Percentiles rank a stretch among this genome's conserved stretches.
These are phyloP conservation scores for Dichomitus squalens DNA, from an alignment of 1,284 basidiomycete species.

Conservation along the genomic window DNA sequence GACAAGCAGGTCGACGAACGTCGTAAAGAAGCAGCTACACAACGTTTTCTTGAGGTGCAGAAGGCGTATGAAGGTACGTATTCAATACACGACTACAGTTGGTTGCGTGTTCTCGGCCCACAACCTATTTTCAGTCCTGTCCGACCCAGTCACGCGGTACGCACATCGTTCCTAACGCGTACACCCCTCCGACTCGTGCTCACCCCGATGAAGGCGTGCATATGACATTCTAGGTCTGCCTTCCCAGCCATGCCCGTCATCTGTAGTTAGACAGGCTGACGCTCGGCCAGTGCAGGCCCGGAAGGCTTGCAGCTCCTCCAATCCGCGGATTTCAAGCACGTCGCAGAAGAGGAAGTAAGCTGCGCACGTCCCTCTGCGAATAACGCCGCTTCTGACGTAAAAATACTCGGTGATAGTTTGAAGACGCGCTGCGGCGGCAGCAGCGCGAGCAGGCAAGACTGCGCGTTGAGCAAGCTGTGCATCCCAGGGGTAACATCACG, in stretches of 20 bases:
- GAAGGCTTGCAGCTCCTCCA: constrained; percentile 25
- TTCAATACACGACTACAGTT: constrained; percentile 5
- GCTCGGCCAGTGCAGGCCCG: constrained; percentile 23
- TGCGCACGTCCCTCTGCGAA: not conserved
- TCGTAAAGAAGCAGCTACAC: constrained; percentile 60
- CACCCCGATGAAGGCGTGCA: constrained; percentile 44
- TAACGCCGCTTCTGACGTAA: constrained; percentile 17
- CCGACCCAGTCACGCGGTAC: constrained; percentile 73
- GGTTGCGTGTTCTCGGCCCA: not conserved
- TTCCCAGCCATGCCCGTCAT: constrained; percentile 1
- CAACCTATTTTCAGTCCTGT: constrained; percentile 53
- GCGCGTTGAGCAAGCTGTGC: constrained; percentile 28
- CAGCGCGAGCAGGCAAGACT: constrained; percentile 34
- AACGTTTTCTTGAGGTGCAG: constrained; percentile 74
- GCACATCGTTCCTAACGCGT: constrained; percentile 18
- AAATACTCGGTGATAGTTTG: constrained; percentile 19
- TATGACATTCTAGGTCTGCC: constrained; percentile 73
- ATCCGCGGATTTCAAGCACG: constrained; percentile 21
- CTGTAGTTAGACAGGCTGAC: constrained; percentile 3
- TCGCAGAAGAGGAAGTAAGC: constrained; percentile 26
- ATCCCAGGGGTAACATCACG: constrained; percentile 28
- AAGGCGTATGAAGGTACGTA: constrained; percentile 74
- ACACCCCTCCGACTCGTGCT: constrained; percentile 16
- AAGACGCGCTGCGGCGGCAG: constrained; percentile 38
- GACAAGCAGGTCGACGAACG: constrained; percentile 75